A percentile compares a stretch with the other conserved stretches of the same genome.
phyloP scores from a whole-genome alignment of 108 stramenopile genomes.

The Skeletonema grethae region DNA sequence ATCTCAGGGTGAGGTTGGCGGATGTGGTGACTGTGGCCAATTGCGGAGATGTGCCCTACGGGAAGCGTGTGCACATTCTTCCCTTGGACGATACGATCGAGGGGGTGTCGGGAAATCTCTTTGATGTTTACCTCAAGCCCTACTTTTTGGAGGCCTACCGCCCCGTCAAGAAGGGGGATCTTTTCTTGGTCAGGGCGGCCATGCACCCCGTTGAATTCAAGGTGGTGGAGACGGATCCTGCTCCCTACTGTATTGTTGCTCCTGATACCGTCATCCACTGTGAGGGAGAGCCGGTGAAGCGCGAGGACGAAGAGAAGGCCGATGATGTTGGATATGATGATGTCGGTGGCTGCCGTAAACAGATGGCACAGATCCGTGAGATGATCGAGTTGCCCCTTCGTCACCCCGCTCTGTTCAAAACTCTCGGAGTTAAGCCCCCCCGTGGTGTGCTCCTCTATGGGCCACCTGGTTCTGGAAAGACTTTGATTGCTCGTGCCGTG shows the following conservation, averaged over 20 bases:
- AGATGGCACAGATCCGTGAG: slow-evolving; percentile 99
- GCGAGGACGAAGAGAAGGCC: slow-evolving; percentile 97
- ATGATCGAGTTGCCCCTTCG: slow-evolving; percentile 99
- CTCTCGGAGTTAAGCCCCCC: slow-evolving; percentile 99
- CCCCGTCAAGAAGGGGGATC: slow-evolving; percentile 98
- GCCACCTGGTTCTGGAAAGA: slow-evolving; percentile 99
- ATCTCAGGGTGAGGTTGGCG: slow-evolving; percentile 94
- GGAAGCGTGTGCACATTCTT: slow-evolving; percentile 97
- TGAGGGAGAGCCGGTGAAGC: slow-evolving; percentile 98
- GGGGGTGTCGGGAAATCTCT: slow-evolving; percentile 98
- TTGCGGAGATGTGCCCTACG: slow-evolving; percentile 98
- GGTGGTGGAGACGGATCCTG: slow-evolving; percentile 98
- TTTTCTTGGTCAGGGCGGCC: slow-evolving; percentile 96
- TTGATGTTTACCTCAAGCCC: slow-evolving; percentile 99
- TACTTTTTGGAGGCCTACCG: slow-evolving; percentile 99
- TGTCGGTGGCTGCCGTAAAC: slow-evolving; percentile 98
- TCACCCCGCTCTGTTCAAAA: slow-evolving; percentile 99
- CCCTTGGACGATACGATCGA: slow-evolving; percentile 99
- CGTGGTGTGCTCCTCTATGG: slow-evolving; percentile 99
- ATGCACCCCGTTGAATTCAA: slow-evolving; percentile 99
- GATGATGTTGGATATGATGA: slow-evolving; percentile 99
- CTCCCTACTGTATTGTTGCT: slow-evolving; percentile 97
- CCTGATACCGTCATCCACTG: slow-evolving; percentile 99
- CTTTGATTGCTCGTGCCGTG: slow-evolving; percentile 98
- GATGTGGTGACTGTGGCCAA: slow-evolving; percentile 96